Percentiles rank a stretch among this genome's conserved stretches.
Evolutionary conservation across 345 rosid species (phyloP).

Genomic region (Gossypium anomalum): DNA sequence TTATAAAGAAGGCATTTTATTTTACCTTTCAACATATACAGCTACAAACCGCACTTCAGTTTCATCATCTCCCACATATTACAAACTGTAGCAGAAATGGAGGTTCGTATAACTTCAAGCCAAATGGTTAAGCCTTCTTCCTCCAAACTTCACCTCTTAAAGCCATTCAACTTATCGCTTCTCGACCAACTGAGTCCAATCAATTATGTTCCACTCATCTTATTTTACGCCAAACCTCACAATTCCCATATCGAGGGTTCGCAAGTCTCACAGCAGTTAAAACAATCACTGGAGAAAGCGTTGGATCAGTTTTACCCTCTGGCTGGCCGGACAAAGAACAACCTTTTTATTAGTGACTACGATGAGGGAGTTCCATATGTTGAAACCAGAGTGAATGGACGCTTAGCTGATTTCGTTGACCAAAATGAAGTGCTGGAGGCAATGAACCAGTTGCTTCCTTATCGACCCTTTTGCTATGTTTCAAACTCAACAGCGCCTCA

Average conservation of each 20-base stretch:
- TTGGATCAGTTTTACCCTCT: not conserved
- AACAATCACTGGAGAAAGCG: not conserved
- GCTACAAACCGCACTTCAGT: no score
- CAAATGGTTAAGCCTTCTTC: not conserved
- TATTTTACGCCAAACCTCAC: not conserved
- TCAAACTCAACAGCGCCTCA: not conserved
- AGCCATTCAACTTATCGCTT: not conserved
- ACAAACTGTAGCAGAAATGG: not conserved
- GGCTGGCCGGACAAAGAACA: not conserved
- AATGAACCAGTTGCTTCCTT: not conserved
- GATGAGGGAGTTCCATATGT: not conserved
- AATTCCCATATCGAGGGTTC: not conserved
- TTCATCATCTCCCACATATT: no score
- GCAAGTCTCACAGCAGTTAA: not conserved
- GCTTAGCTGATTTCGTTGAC: not conserved
- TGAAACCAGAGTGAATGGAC: not conserved
- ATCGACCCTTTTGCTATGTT: not conserved
- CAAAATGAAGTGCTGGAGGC: not conserved
- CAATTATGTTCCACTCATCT: not conserved
- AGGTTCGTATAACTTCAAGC: not conserved
- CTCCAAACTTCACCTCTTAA: not conserved
- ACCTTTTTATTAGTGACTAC: not conserved
- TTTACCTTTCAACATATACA: no score
- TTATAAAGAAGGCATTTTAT: no score
- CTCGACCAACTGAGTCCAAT: not conserved